phyloP scores from a whole-genome alignment of 371 early-diverging fungal species.

The Circinella minor region DNA sequence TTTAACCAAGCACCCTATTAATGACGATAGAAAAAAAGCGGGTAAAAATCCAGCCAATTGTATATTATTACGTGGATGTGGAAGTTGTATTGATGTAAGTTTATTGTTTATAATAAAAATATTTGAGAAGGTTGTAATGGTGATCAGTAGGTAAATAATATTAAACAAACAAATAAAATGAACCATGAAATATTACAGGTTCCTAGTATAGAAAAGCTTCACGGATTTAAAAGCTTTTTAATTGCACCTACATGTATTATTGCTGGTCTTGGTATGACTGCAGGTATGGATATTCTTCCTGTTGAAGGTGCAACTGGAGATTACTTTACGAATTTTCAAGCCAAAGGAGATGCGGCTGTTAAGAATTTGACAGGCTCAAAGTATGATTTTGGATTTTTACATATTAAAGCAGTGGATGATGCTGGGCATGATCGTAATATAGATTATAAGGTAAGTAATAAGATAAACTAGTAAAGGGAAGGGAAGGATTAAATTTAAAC shows the following conservation, averaged over 20 bases:
- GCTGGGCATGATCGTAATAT: slow-evolving; percentile 54
- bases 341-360: slow-evolving; percentile 42
- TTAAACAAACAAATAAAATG: neutral
- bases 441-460: slow-evolving; percentile 33
- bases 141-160: neutral
- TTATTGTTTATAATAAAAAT: no score
- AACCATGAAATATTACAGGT: slow-evolving; percentile 19
- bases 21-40: slow-evolving; percentile 31
- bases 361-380: slow-evolving; percentile 14
- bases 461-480: neutral
- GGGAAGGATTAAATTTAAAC: neutral
- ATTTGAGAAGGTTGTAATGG: no score
- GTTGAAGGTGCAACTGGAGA: slow-evolving; percentile 60
- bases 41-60: slow-evolving; percentile 55
- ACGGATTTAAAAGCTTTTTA: slow-evolving; percentile 48
- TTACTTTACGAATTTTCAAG: slow-evolving; percentile 49
- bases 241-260: slow-evolving; percentile 66
- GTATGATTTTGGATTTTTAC: slow-evolving; percentile 57
- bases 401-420: slow-evolving; percentile 63
- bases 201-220: slow-evolving; percentile 45
- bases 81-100: slow-evolving; percentile 44
- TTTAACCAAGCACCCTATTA: slow-evolving; percentile 46
- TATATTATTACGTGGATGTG: slow-evolving; percentile 52
- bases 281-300: slow-evolving; percentile 48
- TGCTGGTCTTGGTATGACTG: slow-evolving; percentile 55